Evolutionary conservation across 2,329 filamentous ascomycete species (phyloP).

Genomic region (Fusarium keratoplasticum): DNA sequence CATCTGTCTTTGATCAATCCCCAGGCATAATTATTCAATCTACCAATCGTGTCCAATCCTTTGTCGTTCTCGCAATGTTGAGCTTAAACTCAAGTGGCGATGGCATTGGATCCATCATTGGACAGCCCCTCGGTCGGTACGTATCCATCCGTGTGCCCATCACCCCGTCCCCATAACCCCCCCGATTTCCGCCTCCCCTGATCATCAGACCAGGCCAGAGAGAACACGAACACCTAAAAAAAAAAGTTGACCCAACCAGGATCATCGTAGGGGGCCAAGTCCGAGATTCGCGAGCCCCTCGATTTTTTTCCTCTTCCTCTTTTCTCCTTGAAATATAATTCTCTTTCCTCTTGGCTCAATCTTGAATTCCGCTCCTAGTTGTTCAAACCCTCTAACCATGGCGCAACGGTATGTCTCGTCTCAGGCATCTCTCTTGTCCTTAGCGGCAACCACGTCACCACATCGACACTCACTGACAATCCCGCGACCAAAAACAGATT

Average conservation of each 20-base stretch:
- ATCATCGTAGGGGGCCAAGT: slow-evolving; percentile 34
- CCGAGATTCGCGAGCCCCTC: slow-evolving; percentile 38
- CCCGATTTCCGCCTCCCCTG: slow-evolving; percentile 17
- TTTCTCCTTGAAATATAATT: background rate
- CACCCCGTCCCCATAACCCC: background rate
- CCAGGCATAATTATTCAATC: background rate
- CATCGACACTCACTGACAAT: slow-evolving; percentile 13
- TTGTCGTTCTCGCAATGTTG: background rate
- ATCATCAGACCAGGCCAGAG: slow-evolving; percentile 30
- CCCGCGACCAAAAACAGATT: slow-evolving; percentile 62
- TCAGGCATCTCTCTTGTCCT: background rate
- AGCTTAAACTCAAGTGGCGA: slow-evolving; percentile 3
- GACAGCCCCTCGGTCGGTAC: slow-evolving; percentile 26
- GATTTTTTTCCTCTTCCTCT: slow-evolving; percentile 10
- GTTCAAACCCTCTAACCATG: slow-evolving; percentile 41
- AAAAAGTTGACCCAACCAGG: slow-evolving; percentile 35
- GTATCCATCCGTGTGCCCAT: slow-evolving; percentile 9
- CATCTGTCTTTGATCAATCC: background rate
- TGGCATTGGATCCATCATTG: slow-evolving; percentile 33
- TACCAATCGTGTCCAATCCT: background rate
- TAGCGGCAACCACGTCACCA: slow-evolving; percentile 12
- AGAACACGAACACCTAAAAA: slow-evolving; percentile 38
- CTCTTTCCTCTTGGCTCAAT: background rate
- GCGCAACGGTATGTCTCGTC: slow-evolving; percentile 50
- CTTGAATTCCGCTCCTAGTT: background rate